Conservation (phyloP, 371 early-diverging fungal genomes). For the Mortierella sp. region DNA sequence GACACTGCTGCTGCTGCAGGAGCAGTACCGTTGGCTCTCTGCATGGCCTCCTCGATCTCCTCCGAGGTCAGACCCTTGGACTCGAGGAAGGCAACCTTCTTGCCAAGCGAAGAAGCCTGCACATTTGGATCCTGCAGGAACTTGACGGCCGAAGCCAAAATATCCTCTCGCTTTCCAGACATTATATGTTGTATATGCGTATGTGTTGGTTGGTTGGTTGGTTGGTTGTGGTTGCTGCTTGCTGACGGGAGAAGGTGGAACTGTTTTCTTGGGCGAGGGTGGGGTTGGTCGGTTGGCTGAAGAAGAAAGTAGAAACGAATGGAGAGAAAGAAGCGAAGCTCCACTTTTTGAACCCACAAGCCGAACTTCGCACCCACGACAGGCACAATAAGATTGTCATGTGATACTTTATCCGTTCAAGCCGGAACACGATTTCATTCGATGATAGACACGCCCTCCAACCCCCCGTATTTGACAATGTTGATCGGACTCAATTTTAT, state of each 20-base stretch:
- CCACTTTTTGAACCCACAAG: not conserved
- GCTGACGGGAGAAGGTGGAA: too few relatives aligned
- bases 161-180: slow-evolving; percentile 79
- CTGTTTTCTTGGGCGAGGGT: not conserved
- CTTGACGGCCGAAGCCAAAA: slow-evolving; percentile 89
- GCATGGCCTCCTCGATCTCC: slow-evolving; percentile 95
- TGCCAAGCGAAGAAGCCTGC: slow-evolving; percentile 87
- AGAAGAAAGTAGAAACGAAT: not conserved
- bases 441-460: not conserved
- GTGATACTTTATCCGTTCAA: not conserved
- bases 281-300: slow-evolving; percentile 4
- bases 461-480: not conserved
- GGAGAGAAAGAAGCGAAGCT: slow-evolving; percentile 10
- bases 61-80: slow-evolving; percentile 93
- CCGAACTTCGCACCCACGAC: not conserved
- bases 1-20: slow-evolving; percentile 36
- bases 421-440: slow-evolving; percentile 10
- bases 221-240: not conserved
- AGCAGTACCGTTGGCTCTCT: slow-evolving; percentile 66
- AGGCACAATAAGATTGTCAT: not conserved
- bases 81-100: slow-evolving; percentile 94
- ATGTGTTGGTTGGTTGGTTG: not conserved
- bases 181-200: slow-evolving; percentile 14
- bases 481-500: not conserved
- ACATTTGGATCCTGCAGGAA: slow-evolving; percentile 96